A percentile compares a stretch with the other conserved stretches of the same genome.
phyloP scores from a whole-genome alignment of 345 rosid species.

The Balakata baccata region DNA sequence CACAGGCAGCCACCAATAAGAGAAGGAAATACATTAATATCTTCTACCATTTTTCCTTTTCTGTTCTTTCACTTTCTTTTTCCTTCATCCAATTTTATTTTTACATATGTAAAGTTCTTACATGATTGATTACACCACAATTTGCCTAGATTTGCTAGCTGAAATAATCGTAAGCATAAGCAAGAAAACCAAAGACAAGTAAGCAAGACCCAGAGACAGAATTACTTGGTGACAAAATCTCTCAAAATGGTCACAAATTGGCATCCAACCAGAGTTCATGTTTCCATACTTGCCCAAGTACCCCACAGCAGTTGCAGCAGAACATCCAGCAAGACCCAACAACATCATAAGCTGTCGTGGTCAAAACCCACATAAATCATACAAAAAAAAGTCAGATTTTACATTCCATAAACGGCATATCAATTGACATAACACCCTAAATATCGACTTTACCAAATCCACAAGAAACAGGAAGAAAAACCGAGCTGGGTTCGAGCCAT shows the following conservation, averaged over 20 bases:
- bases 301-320: conserved; percentile 58
- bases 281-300: conserved; percentile 52
- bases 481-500: conserved; percentile 21
- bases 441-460: conserved; percentile 42
- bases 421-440: not conserved
- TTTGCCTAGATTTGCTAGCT: conserved; percentile 47
- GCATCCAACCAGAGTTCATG: conserved; percentile 57
- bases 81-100: not conserved
- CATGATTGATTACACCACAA: conserved; percentile 8
- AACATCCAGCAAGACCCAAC: conserved; percentile 46
- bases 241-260: conserved; percentile 47
- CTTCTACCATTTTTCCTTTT: not conserved
- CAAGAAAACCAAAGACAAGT: conserved; percentile 31
- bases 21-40: not conserved
- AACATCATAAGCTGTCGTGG: conserved; percentile 40
- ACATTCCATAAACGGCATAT: too few species aligned
- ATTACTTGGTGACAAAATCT: conserved; percentile 44
- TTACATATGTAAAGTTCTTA: not conserved
- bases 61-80: not conserved
- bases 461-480: conserved; percentile 45
- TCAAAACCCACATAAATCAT: not conserved
- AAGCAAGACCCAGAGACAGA: conserved; percentile 35
- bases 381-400: too few species aligned
- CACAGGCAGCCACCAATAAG: too few species aligned
- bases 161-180: conserved; percentile 47